Percentiles rank a stretch among this genome's conserved stretches.
These are phyloP conservation scores for Lagerstroemia speciosa DNA, from an alignment of 345 rosid species.

Conservation along the genomic window DNA sequence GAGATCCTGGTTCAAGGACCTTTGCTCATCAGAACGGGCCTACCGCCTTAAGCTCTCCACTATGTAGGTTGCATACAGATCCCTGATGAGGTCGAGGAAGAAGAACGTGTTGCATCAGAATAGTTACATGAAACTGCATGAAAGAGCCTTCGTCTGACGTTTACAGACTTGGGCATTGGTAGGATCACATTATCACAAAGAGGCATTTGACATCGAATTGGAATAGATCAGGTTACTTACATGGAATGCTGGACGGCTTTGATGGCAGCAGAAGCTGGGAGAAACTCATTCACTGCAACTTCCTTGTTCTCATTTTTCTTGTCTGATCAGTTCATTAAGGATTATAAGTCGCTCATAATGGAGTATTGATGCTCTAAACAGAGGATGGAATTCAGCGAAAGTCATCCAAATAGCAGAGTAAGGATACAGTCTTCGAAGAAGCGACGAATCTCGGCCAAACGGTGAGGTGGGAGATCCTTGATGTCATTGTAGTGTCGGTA, in stretches of 20 bases:
- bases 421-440: conserved; percentile 56
- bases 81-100: conserved; percentile 30
- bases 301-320: conserved; percentile 64
- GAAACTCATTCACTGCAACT: conserved; percentile 86
- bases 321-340: conserved; percentile 28
- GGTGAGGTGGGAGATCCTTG: conserved; percentile 47
- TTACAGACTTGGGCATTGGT: too few species aligned
- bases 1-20: not conserved
- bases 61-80: conserved; percentile 77
- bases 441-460: conserved; percentile 46
- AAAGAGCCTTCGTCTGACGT: too few species aligned
- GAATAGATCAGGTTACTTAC: conserved; percentile 31
- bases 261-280: conserved; percentile 64
- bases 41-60: conserved; percentile 72
- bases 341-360: not conserved
- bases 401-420: not conserved
- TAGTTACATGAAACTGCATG: not conserved
- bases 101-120: not conserved
- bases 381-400: not conserved
- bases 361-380: not conserved
- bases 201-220: too few species aligned
- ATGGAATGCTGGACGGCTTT: conserved; percentile 84
- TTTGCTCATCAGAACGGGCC: not conserved
- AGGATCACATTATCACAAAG: too few species aligned
- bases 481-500: conserved; percentile 42